Evolutionary conservation across 1,139 yeast genomes (phyloP), one percentile per base, ranked within the genome.

Genomic region (Hyphopichia khmerensis): DNA sequence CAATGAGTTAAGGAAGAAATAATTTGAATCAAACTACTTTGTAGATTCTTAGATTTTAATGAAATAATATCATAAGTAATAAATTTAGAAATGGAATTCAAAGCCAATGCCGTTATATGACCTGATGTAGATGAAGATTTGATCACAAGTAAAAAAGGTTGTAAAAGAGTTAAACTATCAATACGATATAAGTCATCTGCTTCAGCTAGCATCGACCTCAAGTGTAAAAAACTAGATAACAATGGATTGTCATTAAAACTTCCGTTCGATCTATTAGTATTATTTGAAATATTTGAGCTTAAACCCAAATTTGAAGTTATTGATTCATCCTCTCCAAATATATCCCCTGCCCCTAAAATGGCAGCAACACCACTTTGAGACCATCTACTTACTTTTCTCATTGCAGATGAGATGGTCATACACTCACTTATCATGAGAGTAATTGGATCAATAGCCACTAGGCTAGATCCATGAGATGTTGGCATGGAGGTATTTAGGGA

Each of bases 361-460:
- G 96, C 90, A 6, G 96, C 95, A 38, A 90, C 95, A 3, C 96
- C 96, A 33, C 91, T 80, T 51, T 84, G 89, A 11, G 86, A 75
- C 82, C 88, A 85, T 50, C 95, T 80, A 40, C 87, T 77, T 58
- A 83, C 79, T 60, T 91, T 91, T 41, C 99, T 76, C 96, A 93
- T 90, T 26, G 95, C 93, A 14, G 96, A 84, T 16, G 95, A 83
- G 45, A 93, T 79, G 42, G 84, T 75, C 60, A 89, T 85, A 61
- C 97, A 89, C 67, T 93, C 98, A 59, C 87, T 87, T 48, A 89
- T 83, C 49, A 89, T 85, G 51, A 91, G 80, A 4, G 96, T 87
- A 47, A 86, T 79, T 14, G 96, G 89, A 60, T 89, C 96, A 42
- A 88, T 68, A 5, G 86, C 72, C 11, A 59, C 64, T 13, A 26